Evolutionary conservation across 1,139 yeast species (phyloP), one percentile per base, ranked within the genome.

Genomic region (Yamadazyma spencermartinsiae): DNA sequence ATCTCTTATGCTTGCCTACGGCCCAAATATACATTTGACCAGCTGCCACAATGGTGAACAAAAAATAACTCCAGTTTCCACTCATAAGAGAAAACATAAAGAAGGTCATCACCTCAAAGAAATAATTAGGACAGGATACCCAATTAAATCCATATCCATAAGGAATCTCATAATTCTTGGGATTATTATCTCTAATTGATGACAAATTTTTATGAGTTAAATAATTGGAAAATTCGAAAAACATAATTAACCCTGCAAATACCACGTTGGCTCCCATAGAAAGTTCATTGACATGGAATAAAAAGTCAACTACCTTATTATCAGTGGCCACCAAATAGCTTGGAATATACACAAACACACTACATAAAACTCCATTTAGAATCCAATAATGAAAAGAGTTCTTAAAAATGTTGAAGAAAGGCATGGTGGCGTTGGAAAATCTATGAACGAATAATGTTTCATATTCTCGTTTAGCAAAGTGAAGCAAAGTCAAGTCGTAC

Each of bases 351-450:
- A 82, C 71, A 47, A 86, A 83, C 50, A 73, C 79, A 3, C 88
- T 79, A 38, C 86, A 71, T 48, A 80, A 72, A 25, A 86, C 59
- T 1, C 98, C 98, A 33, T 92, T 84, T 46, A 92, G 68, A 21
- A 87, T 59, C 97, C 98, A 90, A 66, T 92, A 92, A 61, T 92
- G 97, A 47, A 76, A 72, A 27, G 90, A 83, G 68, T 92, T 92
- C 65, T 90, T 88, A 73, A 92, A 86, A 45, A 92, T 68, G 63
- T 88, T 86, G 60, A 79, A 76, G 34, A 84, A 57, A 3, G 98
- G 98, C 98, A 92, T 92, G 20, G 98, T 92, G 20, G 88, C 81
- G 45, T 82, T 72, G 21, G 96, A 86, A 58, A 92, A 92, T 46
- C 72, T 76, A 65, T 92, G 98, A 34, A 92, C 82, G 54, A 78